Base-by-base conservation (phyloP, 768 basidiomycete species). In the Serpula lacrymans region DNA sequence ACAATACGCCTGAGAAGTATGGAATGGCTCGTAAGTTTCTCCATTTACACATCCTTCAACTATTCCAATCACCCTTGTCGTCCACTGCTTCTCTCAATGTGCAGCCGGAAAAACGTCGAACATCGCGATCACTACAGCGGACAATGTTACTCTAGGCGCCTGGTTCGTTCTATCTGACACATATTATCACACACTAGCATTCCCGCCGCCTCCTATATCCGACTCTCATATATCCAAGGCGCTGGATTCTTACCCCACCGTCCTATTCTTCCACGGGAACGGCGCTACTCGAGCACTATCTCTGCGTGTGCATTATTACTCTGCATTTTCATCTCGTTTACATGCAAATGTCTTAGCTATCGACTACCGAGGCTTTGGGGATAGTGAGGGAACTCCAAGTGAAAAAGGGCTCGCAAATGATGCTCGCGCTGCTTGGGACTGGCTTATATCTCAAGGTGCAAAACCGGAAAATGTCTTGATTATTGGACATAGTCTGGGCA, bases 201-300 rank as follows among this genome's bases (percentile, higher is more conserved):
- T 58, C 16, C 59, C 59, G 0, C 63, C 70, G 3, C 47, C 53
- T 13, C 51, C 63, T 23, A 62, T 59, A 0, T 56, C 66, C 13
- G 59, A 69, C 12, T 53, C 64, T 3, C 70, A 72, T 30, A 66
- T 90, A 25, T 55, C 70, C 12, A 48, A 65, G 14, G 84, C 88
- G 1, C 60, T 93, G 13, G 60, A 64, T 10, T 48, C 64, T 1
- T 62, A 72, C 20, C 90, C 90, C 0, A 93, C 86, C 0, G 67
- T 95, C n/a, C 69, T 97, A n/a, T 95, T 88, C 64, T 70, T 94
- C 30, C 95, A 97, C 48, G 95, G 95, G 8, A 95, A 95, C 47
- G 84, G 82, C 1, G 93, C 72, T 0, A 91, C 87, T 0, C 78
- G 94, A 12, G 88, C 88, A 0, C 69, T 77, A 5, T 47, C 65